Evolutionary conservation across 139 green algal genomes (phyloP).

Genomic region (Auxenochlorella pyrenoidosa): DNA sequence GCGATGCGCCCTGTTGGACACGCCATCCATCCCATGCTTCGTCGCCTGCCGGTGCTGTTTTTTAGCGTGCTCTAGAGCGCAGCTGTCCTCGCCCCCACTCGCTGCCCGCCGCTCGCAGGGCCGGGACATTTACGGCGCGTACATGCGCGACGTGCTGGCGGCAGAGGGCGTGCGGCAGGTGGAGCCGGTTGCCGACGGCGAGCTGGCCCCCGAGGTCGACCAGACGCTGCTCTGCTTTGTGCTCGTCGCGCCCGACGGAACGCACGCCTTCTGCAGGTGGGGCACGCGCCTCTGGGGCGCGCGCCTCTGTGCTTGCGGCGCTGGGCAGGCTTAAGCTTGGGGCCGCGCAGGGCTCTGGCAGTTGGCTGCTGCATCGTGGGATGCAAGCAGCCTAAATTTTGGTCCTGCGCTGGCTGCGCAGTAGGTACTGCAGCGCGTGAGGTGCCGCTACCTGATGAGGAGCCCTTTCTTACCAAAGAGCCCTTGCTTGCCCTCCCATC

Average conservation of each 20-base stretch:
- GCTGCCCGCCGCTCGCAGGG: slow-evolving; percentile 36
- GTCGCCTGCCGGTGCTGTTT: no score
- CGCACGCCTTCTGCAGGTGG: slow-evolving; percentile 79
- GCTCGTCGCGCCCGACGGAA: slow-evolving; percentile 62
- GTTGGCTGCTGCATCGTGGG: no score
- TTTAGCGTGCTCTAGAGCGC: neutral
- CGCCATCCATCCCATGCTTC: no score
- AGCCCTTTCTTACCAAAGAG: neutral
- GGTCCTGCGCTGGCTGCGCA: no score
- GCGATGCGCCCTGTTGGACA: no score
- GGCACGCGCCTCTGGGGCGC: neutral
- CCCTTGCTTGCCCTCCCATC: neutral
- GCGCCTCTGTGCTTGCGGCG: neutral
- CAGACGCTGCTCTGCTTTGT: slow-evolving; percentile 95
- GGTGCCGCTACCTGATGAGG: no score
- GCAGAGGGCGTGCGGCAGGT: slow-evolving; percentile 53
- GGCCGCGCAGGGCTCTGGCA: no score
- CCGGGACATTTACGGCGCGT: slow-evolving; percentile 84
- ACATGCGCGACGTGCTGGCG: slow-evolving; percentile 78
- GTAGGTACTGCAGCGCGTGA: no score
- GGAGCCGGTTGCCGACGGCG: slow-evolving; percentile 44
- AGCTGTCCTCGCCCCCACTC: neutral
- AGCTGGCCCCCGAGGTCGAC: slow-evolving; percentile 35
- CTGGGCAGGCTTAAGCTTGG: no score
- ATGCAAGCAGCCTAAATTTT: no score